Conservation (phyloP, 1,284 basidiomycete genomes). For the Ganoderma leucocontextum region DNA sequence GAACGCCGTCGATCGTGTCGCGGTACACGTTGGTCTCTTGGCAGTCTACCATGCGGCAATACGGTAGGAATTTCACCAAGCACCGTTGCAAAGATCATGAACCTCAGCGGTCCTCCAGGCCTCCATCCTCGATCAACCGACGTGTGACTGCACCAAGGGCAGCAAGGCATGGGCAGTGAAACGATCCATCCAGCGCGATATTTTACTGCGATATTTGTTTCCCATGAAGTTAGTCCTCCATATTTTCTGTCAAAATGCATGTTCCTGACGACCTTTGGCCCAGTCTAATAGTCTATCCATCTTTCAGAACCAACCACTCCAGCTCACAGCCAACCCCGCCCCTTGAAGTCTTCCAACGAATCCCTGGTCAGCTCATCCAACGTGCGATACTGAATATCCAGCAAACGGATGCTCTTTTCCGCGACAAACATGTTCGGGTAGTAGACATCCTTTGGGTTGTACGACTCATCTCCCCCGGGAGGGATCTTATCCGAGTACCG, state of each 20-base stretch:
- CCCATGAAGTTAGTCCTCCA: too few species aligned
- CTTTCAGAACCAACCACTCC: neutral
- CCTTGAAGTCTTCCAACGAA: neutral
- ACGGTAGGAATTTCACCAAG: too few species aligned
- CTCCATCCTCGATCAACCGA: too few species aligned
- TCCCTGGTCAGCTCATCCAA: conserved; percentile 1
- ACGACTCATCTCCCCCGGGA: conserved; percentile 26
- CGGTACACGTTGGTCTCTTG: conserved; percentile 6
- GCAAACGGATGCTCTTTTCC: neutral
- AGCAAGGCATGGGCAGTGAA: too few species aligned
- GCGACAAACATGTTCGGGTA: neutral
- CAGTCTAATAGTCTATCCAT: neutral
- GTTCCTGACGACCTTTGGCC: too few species aligned
- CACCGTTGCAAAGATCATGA: too few species aligned
- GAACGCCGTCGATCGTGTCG: neutral
- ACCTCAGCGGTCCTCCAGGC: too few species aligned
- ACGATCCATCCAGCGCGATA: too few species aligned
- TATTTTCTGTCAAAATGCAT: too few species aligned
- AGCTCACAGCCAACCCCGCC: conserved; percentile 6
- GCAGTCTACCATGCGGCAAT: too few species aligned
- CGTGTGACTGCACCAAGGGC: too few species aligned
- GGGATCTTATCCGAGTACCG: conserved; percentile 31
- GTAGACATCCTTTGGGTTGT: conserved; percentile 27
- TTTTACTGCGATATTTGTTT: too few species aligned
- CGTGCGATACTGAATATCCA: conserved; percentile 1